phyloP scores from a whole-genome alignment of 495 filamentous ascomycete species.

The Aspergillus conjunctus region DNA sequence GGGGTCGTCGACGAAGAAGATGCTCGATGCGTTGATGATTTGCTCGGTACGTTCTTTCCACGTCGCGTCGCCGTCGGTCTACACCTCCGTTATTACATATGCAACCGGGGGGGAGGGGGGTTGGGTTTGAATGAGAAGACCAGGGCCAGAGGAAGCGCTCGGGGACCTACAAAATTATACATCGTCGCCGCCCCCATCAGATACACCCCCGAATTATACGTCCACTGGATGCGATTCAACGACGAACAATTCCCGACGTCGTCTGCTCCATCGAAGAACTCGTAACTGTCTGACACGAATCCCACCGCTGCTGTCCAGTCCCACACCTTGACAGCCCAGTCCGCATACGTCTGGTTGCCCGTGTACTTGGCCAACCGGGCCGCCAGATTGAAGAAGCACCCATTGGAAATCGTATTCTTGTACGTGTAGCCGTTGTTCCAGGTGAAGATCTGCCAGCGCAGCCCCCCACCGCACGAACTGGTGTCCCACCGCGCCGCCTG shows the following conservation, averaged over 20 bases:
- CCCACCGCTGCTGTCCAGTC: constrained; percentile 68
- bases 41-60: constrained; percentile 63
- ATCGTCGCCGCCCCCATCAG: constrained; percentile 44
- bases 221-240: constrained; percentile 42
- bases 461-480: constrained; percentile 65
- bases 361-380: constrained; percentile 77
- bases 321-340: constrained; percentile 73
- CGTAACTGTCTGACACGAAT: constrained; percentile 62
- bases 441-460: constrained; percentile 84
- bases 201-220: constrained; percentile 41
- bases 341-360: constrained; percentile 73
- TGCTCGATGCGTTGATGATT: constrained; percentile 58
- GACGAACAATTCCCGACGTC: constrained; percentile 46
- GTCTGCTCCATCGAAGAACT: constrained; percentile 67
- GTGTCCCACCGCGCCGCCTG: constrained; percentile 73
- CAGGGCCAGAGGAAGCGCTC: not conserved
- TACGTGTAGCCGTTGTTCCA: constrained; percentile 80
- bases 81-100: not conserved
- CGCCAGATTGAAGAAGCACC: constrained; percentile 77
- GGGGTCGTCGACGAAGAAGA: constrained; percentile 51
- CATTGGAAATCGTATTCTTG: constrained; percentile 81
- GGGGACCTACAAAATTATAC: constrained; percentile 40
- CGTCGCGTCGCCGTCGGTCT: constrained; percentile 38
- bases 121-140: not conserved
- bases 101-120: not conserved